A percentile compares a stretch with the other conserved stretches of the same genome.
These are phyloP conservation scores for Kurtzmaniella quercitrusa DNA, from an alignment of 1,139 yeast genomes.

Conservation along the genomic window DNA sequence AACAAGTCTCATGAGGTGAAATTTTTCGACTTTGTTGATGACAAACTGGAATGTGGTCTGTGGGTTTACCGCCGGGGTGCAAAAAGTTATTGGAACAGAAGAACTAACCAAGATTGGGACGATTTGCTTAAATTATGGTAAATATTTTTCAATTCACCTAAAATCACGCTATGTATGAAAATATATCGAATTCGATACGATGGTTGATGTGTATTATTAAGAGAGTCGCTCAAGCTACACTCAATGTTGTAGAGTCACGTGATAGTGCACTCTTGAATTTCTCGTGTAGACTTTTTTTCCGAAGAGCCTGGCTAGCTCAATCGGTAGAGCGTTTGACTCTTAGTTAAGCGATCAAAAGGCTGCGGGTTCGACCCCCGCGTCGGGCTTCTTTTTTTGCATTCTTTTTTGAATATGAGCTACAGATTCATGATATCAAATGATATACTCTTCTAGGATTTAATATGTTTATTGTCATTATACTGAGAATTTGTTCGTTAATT, in stretches of 20 bases:
- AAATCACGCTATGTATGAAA: background rate
- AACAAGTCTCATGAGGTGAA: slow-evolving; percentile 49
- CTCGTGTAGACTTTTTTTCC: background rate
- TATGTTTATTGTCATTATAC: too few species aligned
- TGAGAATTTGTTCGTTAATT: background rate
- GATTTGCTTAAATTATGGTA: slow-evolving; percentile 54
- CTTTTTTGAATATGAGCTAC: too few species aligned
- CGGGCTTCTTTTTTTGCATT: slow-evolving; percentile 26
- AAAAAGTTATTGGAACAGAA: slow-evolving; percentile 76
- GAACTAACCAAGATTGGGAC: slow-evolving; percentile 58
- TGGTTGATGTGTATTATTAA: background rate
- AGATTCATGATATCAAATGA: background rate
- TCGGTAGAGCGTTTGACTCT: slow-evolving; percentile 19
- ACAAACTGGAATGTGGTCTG: slow-evolving; percentile 35
- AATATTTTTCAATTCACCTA: background rate
- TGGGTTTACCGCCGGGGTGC: slow-evolving; percentile 64
- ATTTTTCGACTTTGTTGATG: slow-evolving; percentile 55
- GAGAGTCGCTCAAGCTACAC: background rate
- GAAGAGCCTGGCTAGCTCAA: slow-evolving; percentile 16
- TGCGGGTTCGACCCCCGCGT: slow-evolving; percentile 54
- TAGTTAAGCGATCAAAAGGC: slow-evolving; percentile 35
- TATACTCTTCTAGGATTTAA: too few species aligned
- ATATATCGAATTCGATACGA: too few species aligned
- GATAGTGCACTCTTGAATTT: background rate
- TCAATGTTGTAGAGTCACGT: background rate